Base-by-base conservation (phyloP, 495 filamentous ascomycete genomes). In the Tuber melanosporum region DNA sequence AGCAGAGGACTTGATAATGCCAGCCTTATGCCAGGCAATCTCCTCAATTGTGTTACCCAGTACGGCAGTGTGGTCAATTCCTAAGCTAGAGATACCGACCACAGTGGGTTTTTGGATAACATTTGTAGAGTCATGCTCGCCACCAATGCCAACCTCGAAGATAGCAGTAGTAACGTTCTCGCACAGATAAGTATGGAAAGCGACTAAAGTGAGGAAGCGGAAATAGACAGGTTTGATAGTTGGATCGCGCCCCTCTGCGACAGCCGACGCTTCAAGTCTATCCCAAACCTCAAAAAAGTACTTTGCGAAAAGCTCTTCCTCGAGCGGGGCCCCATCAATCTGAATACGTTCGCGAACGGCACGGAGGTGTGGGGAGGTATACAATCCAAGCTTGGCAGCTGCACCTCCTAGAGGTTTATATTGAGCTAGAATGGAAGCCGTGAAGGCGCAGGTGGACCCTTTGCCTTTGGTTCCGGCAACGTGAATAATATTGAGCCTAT, bases 21-120 rank as follows among this genome's bases (percentile, higher is more conserved):
- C 95, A 19, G 89, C 92, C 84, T 99, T 98, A 82, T 99, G 95
- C 95, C 96, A 98, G 6, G 96, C 95, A 77, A 99, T 99, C 78
- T 94, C 88, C 71, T 94, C 92, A 66, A 97, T 90, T 0, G 95
- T 96, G 47, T 88, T 84, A 20, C 95, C 95, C 46, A 99, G 88
- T 83, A 94, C 86, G 22, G 86, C 87, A 20, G 90, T 89, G 81
- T 99, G 95, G 80, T 99, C 96, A 78, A 99, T 97, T 12, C 94
- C 95, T 41, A 99, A 86, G 71, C 91, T 94, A 19, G 91, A 93
- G 70, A 99, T 92, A 0, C 91, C 94, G 5, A 88, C 88, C 3
- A 89, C 92, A 20, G 89, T 89, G 10, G 95, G 95, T 41, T 88
- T 85, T 32, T 88, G 86, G 26, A 98, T 89, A n/a, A 98, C 88